phyloP scores from a whole-genome alignment of 768 basidiomycete species.

The Boletus patriciae region DNA sequence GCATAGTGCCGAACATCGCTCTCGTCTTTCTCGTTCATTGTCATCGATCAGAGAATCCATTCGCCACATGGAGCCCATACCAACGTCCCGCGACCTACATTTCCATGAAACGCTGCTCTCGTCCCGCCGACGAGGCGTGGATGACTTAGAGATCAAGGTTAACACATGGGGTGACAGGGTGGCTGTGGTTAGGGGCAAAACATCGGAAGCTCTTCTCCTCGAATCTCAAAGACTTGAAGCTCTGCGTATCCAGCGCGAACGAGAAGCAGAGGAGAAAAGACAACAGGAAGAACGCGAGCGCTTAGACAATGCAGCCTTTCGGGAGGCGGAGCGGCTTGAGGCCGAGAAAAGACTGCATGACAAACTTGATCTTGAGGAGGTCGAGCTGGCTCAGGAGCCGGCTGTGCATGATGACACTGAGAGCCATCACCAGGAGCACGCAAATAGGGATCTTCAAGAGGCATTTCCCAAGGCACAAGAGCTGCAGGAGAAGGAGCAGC shows the following conservation, averaged over 20 bases:
- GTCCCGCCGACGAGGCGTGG: conserved; percentile 48
- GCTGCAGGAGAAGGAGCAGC: neutral
- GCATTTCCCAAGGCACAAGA: neutral
- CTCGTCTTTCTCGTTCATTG: conserved; percentile 46
- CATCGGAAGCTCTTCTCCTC: conserved; percentile 41
- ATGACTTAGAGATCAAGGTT: conserved; percentile 51
- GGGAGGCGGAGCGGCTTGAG: conserved; percentile 34
- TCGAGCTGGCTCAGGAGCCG: conserved; percentile 15
- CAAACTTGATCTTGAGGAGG: conserved; percentile 14
- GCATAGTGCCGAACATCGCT: conserved; percentile 35
- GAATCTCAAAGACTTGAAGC: conserved; percentile 45
- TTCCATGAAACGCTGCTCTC: conserved; percentile 50
- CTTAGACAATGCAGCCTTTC: conserved; percentile 39
- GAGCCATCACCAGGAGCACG: conserved; percentile 18
- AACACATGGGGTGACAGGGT: conserved; percentile 48
- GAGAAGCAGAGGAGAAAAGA: conserved; percentile 26
- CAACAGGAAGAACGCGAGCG: conserved; percentile 17
- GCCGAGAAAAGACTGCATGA: conserved; percentile 30
- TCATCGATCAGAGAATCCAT: conserved; percentile 56
- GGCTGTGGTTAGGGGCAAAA: conserved; percentile 31
- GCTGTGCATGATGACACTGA: conserved; percentile 27
- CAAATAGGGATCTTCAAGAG: conserved; percentile 9
- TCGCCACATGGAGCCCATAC: conserved; percentile 51
- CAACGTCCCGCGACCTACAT: conserved; percentile 43
- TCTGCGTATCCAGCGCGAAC: conserved; percentile 32